Base-by-base conservation (phyloP, 192 early-diverging fungal genomes). In the Entomortierella chlamydospora region DNA sequence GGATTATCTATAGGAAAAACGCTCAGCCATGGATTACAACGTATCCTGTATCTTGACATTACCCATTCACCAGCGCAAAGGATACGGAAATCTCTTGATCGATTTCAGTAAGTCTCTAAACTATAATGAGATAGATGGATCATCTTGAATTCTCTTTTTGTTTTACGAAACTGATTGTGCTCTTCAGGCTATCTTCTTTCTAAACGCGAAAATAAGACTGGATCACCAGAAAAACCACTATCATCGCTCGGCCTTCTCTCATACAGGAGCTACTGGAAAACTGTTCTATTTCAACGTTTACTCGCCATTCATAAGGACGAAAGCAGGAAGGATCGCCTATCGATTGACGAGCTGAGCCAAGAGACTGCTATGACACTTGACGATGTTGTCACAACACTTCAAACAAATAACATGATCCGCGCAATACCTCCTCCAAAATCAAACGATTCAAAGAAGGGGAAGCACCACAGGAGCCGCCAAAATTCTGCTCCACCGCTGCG, bases 31-130 rank as follows among this genome's bases (percentile, higher is more conserved):
- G 62, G 87, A 89, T 13, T 95, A 96, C 78, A 98, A 98, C 72
- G 87, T 98, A 15, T 94, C 96, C n/a, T 98, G 97, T 64, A 97
- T 98, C 42, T 74, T 97, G 73, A 91, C 93, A n/a, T 59, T 98
- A 37, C 97, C 97, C 18, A 85, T 90, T 17, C 89, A 92, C 82
- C 95, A 97, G 72, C 85, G 94, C 57, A 93, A 95, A 65, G 95
- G 96, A 0, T 98, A 96, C 49, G 97, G 97, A n/a, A 90, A 95
- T 63, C 83, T 94, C 34, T 78, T 98, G 64, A 98, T 97, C 33
- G 96, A 97, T 70, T 95, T 98, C 58, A 96, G 94, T 89, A 85
- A 80, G 64, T 55, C 1, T 11, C 20, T 20, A 12, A 4, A 30
- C 20, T 12, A 41, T 13, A 41, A 41, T 53, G 13, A 22, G 9